Conservation (phyloP, 2,329 filamentous ascomycete species). For the Penicillium brevicompactum region DNA sequence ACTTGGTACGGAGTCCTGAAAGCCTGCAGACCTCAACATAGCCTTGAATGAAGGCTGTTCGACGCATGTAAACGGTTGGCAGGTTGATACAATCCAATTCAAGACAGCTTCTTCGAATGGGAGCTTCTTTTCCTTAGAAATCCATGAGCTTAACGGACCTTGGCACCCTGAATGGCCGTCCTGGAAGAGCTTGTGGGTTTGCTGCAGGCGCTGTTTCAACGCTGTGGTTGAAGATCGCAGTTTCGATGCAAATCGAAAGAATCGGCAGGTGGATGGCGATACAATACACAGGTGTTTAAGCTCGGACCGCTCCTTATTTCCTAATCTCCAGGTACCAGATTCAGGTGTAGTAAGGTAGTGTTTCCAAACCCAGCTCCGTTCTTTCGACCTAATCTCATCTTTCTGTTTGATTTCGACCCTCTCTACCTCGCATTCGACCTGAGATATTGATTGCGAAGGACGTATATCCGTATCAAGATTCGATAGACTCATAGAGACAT, state of each 20-base stretch:
- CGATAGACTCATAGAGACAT: background rate
- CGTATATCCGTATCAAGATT: background rate
- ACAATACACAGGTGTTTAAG: background rate
- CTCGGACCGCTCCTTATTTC: background rate
- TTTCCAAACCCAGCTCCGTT: background rate
- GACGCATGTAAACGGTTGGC: too few relatives aligned
- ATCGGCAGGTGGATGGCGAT: background rate
- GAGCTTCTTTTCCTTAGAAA: too few relatives aligned
- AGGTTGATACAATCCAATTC: too few relatives aligned
- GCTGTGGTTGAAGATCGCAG: background rate
- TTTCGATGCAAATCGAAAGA: background rate
- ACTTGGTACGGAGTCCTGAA: too few relatives aligned
- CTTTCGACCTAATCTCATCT: background rate
- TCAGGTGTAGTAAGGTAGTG: background rate
- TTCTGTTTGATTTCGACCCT: background rate
- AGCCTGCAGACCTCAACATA: too few relatives aligned
- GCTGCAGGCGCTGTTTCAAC: background rate
- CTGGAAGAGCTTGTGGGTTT: too few relatives aligned
- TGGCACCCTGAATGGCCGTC: too few relatives aligned
- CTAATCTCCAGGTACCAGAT: background rate
- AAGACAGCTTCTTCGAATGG: too few relatives aligned
- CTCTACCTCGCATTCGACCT: background rate
- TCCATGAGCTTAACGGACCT: too few relatives aligned
- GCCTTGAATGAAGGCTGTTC: too few relatives aligned
- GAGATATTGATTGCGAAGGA: background rate